Conservation (phyloP, 495 filamentous ascomycete genomes). For the Penicillium daleae region DNA sequence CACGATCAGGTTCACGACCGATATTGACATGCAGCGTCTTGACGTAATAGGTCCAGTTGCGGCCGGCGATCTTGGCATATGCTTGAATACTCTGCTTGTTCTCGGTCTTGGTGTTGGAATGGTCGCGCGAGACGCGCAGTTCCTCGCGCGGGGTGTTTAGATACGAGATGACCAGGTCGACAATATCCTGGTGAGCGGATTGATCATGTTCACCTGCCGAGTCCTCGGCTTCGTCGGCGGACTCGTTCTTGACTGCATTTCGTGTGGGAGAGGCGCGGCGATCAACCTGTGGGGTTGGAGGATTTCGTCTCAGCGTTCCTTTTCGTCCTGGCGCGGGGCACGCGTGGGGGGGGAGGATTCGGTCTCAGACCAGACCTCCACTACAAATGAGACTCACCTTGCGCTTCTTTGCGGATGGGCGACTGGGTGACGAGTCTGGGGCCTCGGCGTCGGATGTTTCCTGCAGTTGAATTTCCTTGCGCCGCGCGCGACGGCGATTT, state of each 20-base stretch:
- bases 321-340: conserved; percentile 10
- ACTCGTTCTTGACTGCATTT: conserved; percentile 37
- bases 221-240: conserved; percentile 45
- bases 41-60: conserved; percentile 94
- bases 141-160: conserved; percentile 61
- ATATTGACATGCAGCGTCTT: conserved; percentile 79
- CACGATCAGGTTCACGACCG: conserved; percentile 73
- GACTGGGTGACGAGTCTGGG: conserved; percentile 70
- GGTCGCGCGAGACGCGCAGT: conserved; percentile 71
- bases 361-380: conserved; percentile 8
- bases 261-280: conserved; percentile 34
- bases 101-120: conserved; percentile 73
- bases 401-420: conserved; percentile 73
- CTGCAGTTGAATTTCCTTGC: conserved; percentile 54
- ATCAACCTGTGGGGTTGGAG: conserved; percentile 38
- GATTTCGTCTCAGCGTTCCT: conserved; percentile 7
- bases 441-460: conserved; percentile 55
- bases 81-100: conserved; percentile 76
- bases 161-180: conserved; percentile 73
- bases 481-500: conserved; percentile 54
- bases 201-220: conserved; percentile 57
- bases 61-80: conserved; percentile 90
- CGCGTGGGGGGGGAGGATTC: conserved; percentile 7
- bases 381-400: conserved; percentile 56
- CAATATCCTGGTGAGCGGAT: conserved; percentile 62